Percentiles rank a stretch among this genome's conserved stretches.
phyloP scores from a whole-genome alignment of 305 asterid species.

The Vinca major region DNA sequence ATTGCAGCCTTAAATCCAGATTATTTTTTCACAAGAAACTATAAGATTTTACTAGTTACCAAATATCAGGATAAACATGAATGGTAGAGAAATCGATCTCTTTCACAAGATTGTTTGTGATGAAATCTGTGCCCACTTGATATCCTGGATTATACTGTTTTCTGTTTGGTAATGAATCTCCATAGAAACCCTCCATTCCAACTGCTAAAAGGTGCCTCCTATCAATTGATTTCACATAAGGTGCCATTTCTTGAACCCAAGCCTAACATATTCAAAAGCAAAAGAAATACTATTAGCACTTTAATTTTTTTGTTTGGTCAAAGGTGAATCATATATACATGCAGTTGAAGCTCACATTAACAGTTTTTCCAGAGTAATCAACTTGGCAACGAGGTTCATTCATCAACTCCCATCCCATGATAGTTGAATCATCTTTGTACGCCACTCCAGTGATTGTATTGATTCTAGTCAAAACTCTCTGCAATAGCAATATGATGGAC shows the following conservation, averaged over 20 bases:
- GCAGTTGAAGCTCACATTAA: constrained; percentile 20
- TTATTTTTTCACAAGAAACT: no score
- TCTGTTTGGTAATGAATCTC: constrained; percentile 35
- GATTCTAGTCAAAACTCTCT: constrained; percentile 37
- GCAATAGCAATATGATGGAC: not conserved
- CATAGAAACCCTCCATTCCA: constrained; percentile 57
- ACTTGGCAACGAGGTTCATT: constrained; percentile 47
- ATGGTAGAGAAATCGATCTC: constrained; percentile 49
- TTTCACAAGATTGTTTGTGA: constrained; percentile 30
- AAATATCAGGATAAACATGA: constrained; percentile 44
- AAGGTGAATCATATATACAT: no score
- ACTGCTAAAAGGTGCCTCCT: constrained; percentile 32
- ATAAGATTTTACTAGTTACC: no score
- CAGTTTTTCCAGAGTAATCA: constrained; percentile 38
- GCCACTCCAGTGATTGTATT: constrained; percentile 32
- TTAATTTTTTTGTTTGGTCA: no score
- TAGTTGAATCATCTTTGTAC: constrained; percentile 40
- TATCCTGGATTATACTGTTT: constrained; percentile 42
- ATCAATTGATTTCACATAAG: constrained; percentile 37
- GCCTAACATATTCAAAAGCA: constrained; percentile 15
- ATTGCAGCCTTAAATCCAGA: no score
- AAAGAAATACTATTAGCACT: not conserved
- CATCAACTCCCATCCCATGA: constrained; percentile 61
- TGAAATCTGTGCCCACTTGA: constrained; percentile 48
- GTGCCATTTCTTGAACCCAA: constrained; percentile 54